Base-by-base conservation (phyloP, 1,139 yeast genomes). In the Zhuliangozyma blackwelliae region DNA sequence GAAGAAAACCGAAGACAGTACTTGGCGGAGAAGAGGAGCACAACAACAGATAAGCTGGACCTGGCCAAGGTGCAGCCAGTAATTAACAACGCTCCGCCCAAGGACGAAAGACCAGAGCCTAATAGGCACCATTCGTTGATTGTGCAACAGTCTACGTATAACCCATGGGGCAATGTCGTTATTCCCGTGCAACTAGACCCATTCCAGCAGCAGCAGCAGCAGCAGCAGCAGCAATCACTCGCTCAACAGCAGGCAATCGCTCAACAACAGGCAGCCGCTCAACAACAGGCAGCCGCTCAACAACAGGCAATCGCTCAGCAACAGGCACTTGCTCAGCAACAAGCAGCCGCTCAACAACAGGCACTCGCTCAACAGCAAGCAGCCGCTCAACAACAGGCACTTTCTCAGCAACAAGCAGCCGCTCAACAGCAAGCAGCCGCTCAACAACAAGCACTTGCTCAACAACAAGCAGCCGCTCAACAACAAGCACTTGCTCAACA, bases 1-100 rank as follows among this genome's bases (percentile, higher is more conserved):
- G 96, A 87, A 51, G 63, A 66, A 8, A 88, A 87, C 55, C 77
- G 95, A 58, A 68, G 79, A 44, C 95, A 86, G 52, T 88, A 84
- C 52, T 59, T 88, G 45, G 77, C 77, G 5, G 94, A 85, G 51
- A 81, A 63, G 46, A 39, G 36, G 10, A 36, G 33, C 10, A 70
- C 54, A 71, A 30, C 29, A 12, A 25, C 29, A 23, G 30, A 38
- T 31, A 10, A 25, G 16, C 6, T 68, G 12, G 5, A 25, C n/a
- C 6, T 68, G 12, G 5, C 32, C 8, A 25, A 31, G 16, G 12
- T 25, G 12, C 37, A 19, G 19, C 32, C 20, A 29, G 19, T 23
- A 5, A 3, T 10, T 7, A n/a, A 10, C 10, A 27, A 7, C 25
- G 30, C 13, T 8, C 27, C 55, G 52, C 22, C 31, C 16, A 29